These are phyloP conservation scores for Fagus sylvatica DNA, from an alignment of 306 rosid genomes.

Conservation along the genomic window DNA sequence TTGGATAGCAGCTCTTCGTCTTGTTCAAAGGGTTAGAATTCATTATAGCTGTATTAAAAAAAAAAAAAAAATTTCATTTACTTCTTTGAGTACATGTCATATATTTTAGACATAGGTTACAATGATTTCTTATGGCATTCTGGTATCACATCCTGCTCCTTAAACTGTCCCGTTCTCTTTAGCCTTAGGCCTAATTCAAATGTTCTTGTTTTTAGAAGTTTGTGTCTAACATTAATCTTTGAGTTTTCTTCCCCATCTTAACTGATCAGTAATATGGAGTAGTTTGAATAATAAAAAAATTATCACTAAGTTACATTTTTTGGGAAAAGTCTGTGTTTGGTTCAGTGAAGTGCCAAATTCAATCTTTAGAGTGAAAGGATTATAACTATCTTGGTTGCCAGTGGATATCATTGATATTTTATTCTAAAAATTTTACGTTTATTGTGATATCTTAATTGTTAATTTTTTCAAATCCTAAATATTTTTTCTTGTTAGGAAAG, in stretches of 20 bases:
- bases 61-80: background rate
- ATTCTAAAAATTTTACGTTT: background rate
- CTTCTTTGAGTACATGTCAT: constrained; percentile 9
- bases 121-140: background rate
- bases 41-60: constrained; percentile 13
- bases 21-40: constrained; percentile 84
- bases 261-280: background rate
- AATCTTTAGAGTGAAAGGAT: background rate
- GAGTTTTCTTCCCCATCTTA: background rate
- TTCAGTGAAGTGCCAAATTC: background rate
- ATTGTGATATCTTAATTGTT: background rate
- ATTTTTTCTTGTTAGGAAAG: constrained; percentile 62
- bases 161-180: background rate
- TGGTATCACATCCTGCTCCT: background rate
- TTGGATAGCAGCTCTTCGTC: constrained; percentile 94
- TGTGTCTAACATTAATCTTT: background rate
- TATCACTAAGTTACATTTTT: background rate
- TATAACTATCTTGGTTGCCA: background rate
- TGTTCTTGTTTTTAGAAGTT: background rate
- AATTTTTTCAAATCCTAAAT: background rate
- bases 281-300: background rate
- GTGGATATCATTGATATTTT: background rate
- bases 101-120: background rate
- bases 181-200: constrained; percentile 2
- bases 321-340: background rate